Evolutionary conservation across 305 asterid species (phyloP).

Genomic region (Coffea humblotiana): DNA sequence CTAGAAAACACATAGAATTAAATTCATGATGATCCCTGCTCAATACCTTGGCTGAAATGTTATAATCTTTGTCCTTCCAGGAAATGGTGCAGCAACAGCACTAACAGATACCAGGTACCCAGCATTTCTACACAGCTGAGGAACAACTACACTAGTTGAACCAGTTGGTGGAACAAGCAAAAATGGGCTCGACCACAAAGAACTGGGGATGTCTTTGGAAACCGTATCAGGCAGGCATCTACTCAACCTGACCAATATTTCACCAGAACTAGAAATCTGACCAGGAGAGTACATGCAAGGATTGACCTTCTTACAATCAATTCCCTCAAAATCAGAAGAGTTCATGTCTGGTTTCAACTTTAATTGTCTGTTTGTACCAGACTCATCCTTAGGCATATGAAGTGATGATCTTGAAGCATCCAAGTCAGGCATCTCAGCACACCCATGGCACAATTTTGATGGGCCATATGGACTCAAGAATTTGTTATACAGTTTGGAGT

Average conservation of each 20-base stretch:
- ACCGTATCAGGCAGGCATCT: conserved; percentile 53
- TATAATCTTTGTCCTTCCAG: conserved; percentile 84
- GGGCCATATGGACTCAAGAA: conserved; percentile 26
- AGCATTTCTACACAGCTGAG: conserved; percentile 66
- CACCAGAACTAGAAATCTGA: conserved; percentile 68
- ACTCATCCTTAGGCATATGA: conserved; percentile 8
- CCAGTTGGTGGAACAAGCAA: conserved; percentile 94
- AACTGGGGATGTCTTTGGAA: conserved; percentile 43
- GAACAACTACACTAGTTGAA: conserved; percentile 72
- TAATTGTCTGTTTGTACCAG: conserved; percentile 46
- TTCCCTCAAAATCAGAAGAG: conserved; percentile 42
- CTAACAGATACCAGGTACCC: conserved; percentile 83
- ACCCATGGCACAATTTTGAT: conserved; percentile 27
- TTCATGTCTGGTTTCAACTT: conserved; percentile 33
- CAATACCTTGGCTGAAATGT: conserved; percentile 90
- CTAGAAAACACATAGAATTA: neutral
- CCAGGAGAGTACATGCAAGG: conserved; percentile 93
- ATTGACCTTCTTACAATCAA: conserved; percentile 44
- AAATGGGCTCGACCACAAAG: conserved; percentile 80
- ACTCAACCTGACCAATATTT: conserved; percentile 65
- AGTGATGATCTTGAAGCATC: conserved; percentile 19
- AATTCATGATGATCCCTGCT: conserved; percentile 15
- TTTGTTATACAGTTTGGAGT: conserved; percentile 16
- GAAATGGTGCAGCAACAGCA: conserved; percentile 87
- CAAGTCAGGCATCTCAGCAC: conserved; percentile 23